Evolutionary conservation across 345 rosid genomes (phyloP).

Genomic region (Salix udensis): DNA sequence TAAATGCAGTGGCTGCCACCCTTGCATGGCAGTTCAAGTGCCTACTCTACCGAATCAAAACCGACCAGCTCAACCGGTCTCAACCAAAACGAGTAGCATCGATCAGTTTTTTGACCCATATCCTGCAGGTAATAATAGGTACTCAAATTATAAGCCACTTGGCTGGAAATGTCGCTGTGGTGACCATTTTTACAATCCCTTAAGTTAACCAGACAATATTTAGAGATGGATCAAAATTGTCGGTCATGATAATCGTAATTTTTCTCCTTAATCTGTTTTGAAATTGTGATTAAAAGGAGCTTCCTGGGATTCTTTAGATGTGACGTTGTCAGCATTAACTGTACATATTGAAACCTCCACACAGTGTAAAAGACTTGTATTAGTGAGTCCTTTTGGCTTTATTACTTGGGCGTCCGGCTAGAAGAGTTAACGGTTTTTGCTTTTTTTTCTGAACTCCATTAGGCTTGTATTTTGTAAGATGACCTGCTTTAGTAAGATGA

Average conservation of each 20-base stretch:
- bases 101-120: conserved; percentile 32
- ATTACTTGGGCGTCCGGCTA: not conserved
- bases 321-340: not conserved
- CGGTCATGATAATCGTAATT: not conserved
- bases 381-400: not conserved
- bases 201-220: not conserved
- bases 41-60: conserved; percentile 45
- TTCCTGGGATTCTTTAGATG: not conserved
- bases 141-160: conserved; percentile 87
- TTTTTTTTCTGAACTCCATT: too few relatives aligned
- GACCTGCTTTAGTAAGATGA: too few relatives aligned
- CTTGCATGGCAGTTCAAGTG: conserved; percentile 85
- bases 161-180: conserved; percentile 88
- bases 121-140: conserved; percentile 45
- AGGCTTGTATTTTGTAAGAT: too few relatives aligned
- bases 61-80: conserved; percentile 1
- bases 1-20: conserved; percentile 81
- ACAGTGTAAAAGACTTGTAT: not conserved
- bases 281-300: not conserved
- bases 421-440: too few relatives aligned
- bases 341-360: not conserved
- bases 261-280: not conserved
- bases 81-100: conserved; percentile 10
- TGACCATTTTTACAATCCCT: conserved; percentile 75
- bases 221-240: not conserved